A percentile compares a stretch with the other conserved stretches of the same genome.
Evolutionary conservation across 192 early-diverging fungal genomes (phyloP).

Genomic region (Podila verticillata): DNA sequence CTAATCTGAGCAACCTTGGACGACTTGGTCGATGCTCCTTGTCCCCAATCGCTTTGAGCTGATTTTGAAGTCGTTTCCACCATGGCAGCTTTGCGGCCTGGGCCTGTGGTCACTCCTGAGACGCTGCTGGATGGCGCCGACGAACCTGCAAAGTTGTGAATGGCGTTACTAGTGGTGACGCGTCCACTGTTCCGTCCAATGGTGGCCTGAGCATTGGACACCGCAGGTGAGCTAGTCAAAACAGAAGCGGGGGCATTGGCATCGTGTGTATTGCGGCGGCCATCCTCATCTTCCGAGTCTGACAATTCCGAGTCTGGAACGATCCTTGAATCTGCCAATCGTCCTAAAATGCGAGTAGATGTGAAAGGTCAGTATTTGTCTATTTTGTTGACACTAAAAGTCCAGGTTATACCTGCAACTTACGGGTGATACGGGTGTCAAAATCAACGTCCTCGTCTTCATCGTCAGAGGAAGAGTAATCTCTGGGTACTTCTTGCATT

Average conservation of each 20-base stretch:
- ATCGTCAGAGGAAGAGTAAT: slow-evolving; percentile 71
- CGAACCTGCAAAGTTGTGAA: slow-evolving; percentile 38
- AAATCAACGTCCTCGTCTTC: slow-evolving; percentile 74
- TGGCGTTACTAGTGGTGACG: slow-evolving; percentile 24
- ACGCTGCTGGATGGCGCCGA: slow-evolving; percentile 7
- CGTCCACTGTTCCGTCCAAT: slow-evolving; percentile 29
- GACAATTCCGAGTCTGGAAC: slow-evolving; percentile 79
- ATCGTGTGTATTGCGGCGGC: slow-evolving; percentile 46
- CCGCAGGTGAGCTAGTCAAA: slow-evolving; percentile 19
- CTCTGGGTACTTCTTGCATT: slow-evolving; percentile 75
- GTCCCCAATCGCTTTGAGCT: slow-evolving; percentile 34
- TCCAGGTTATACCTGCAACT: slow-evolving; percentile 16
- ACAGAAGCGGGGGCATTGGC: slow-evolving; percentile 24
- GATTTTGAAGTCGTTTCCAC: slow-evolving; percentile 10
- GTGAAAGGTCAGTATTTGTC: background rate
- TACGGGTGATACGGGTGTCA: slow-evolving; percentile 70
- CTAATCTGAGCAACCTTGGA: slow-evolving; percentile 4
- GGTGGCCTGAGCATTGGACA: slow-evolving; percentile 1
- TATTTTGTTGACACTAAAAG: too few species aligned
- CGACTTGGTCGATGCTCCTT: slow-evolving; percentile 13
- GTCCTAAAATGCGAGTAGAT: slow-evolving; percentile 52
- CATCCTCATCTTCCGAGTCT: slow-evolving; percentile 80
- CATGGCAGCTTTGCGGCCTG: slow-evolving; percentile 22
- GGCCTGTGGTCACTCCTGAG: background rate
- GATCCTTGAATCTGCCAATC: slow-evolving; percentile 67